Evolutionary conservation across 2,329 filamentous ascomycete genomes (phyloP).

Genomic region (Neonectria hederae): DNA sequence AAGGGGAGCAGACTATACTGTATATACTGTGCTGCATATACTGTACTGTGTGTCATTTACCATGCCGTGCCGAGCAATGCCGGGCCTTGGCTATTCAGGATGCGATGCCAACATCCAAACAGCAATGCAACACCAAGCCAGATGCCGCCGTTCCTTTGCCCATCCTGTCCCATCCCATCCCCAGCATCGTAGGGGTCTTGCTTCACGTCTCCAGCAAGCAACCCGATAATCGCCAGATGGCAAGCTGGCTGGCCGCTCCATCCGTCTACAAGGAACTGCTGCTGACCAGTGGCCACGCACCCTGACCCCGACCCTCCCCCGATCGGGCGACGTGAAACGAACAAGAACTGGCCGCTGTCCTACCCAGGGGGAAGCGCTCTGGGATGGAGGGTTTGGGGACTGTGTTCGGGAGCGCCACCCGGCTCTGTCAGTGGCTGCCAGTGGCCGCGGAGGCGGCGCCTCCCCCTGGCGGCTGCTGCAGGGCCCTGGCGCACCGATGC

Average conservation of each 20-base stretch:
- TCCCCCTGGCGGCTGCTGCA: constrained; percentile 37
- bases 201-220: constrained; percentile 1
- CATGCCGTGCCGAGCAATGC: not conserved
- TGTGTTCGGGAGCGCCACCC: constrained; percentile 3
- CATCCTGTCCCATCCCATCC: not conserved
- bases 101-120: not conserved
- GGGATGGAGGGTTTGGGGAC: constrained; percentile 7
- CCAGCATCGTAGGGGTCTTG: not conserved
- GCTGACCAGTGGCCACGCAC: constrained; percentile 4
- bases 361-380: not conserved
- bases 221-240: constrained; percentile 24
- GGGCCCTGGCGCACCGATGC: constrained; percentile 6
- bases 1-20: not conserved
- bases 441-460: constrained; percentile 37
- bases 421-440: constrained; percentile 33
- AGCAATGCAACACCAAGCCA: not conserved
- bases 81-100: not conserved
- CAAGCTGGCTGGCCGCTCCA: not conserved
- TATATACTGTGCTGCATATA: not conserved
- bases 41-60: not conserved
- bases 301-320: constrained; percentile 19
- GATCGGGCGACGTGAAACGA: constrained; percentile 42
- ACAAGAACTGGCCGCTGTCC: not conserved
- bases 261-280: constrained; percentile 7
- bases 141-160: not conserved